Base-by-base conservation (phyloP, 2,329 filamentous ascomycete species). In the Hirsutella minnesotensis region DNA sequence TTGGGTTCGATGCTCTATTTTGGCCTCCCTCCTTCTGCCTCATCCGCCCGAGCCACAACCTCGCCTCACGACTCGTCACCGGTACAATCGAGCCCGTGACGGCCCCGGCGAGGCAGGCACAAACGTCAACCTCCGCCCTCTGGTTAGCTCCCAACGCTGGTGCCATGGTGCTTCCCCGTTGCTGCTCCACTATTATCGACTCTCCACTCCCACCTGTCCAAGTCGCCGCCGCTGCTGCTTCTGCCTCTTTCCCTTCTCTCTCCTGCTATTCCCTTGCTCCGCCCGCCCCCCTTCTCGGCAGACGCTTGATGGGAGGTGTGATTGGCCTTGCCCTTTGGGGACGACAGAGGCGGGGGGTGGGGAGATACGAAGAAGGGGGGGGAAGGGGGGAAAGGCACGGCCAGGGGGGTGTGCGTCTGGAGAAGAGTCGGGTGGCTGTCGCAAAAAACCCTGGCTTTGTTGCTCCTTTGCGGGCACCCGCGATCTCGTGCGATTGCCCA, bases 281-380 rank as follows among this genome's bases (percentile, higher is more conserved):
- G 29, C n/a, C 15, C 16, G 15, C 15, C 27, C 36, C 30, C 38
- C 53, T 53, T 55, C 49, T 58, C 56, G 56, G 56, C 57, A 58
- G 55, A 59, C 55, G 54, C 51, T 56, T 46, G 53, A 51, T 51
- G 53, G 54, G 54, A 36, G 33, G 15, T 35, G 33, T 35, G 15
- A n/a, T 35, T 27, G 12, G 12, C 24, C 24, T 35, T 19, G 3
- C 33, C 33, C 37, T 9, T 21, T 38, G 30, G 3, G 38, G 39
- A 22, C 13, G 27, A 33, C 24, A 27, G 24, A 27, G 33, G 33
- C 15, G 33, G 33, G 33, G 33, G 33, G 33, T 35, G 33, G 33
- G 21, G 3, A 24, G 12, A 24, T 12, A 13, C 5, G 16, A 16
- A 20, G 18, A 38, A 10, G 13, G 36, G 18, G 33, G 16, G 16